Percentiles rank a stretch among this genome's conserved stretches.
phyloP scores from a whole-genome alignment of 2,329 filamentous ascomycete species.

The Macrophomina pseudophaseolina region DNA sequence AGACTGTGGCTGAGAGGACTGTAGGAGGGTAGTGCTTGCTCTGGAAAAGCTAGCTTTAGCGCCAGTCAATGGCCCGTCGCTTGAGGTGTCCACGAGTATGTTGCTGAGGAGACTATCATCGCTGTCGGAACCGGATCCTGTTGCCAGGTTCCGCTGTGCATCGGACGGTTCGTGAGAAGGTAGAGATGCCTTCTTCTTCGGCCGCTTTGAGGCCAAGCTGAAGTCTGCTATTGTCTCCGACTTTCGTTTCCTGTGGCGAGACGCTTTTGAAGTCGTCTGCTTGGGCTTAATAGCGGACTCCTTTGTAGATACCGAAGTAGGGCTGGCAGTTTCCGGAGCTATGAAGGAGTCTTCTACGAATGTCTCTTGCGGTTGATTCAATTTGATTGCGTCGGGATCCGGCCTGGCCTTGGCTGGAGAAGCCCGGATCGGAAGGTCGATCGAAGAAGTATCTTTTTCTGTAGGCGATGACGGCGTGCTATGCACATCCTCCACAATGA shows the following conservation, averaged over 20 bases:
- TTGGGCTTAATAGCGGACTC: not conserved
- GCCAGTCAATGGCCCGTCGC: not conserved
- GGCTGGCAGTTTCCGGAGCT: not conserved
- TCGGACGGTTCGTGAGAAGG: not conserved
- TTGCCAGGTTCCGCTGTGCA: conserved; percentile 25
- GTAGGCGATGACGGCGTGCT: not conserved
- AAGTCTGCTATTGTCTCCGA: conserved; percentile 28
- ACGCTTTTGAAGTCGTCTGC: not conserved
- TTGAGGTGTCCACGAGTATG: conserved; percentile 43
- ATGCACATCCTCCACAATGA: not conserved
- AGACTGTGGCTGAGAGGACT: not conserved
- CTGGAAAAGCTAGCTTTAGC: not conserved
- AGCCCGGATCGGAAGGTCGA: not conserved
- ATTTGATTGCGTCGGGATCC: not conserved
- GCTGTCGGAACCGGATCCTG: conserved; percentile 27
- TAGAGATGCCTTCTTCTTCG: not conserved
- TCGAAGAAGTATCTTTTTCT: conserved; percentile 5
- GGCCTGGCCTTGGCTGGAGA: not conserved
- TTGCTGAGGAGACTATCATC: conserved; percentile 46
- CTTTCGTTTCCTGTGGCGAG: conserved; percentile 33
- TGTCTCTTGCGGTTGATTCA: not conserved
- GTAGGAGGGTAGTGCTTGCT: not conserved
- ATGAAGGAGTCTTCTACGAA: conserved; percentile 20
- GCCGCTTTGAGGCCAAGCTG: conserved; percentile 31
- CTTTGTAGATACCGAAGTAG: not conserved